Conservation (phyloP, 805 yeast species). For the Kurtzmaniella fragi region DNA sequence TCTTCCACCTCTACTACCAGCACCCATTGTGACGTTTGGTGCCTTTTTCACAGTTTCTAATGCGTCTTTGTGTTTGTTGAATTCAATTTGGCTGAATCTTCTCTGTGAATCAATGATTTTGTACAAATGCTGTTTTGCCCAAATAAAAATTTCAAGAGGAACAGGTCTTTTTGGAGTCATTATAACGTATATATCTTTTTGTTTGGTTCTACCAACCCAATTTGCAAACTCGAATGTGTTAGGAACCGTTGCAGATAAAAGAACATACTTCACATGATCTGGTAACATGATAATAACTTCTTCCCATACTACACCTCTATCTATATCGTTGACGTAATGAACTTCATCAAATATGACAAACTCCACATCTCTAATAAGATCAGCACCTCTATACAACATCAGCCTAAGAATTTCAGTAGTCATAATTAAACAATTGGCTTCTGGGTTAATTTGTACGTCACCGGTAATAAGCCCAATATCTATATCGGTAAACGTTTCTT, state of each 20-base stretch:
- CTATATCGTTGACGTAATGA: slow-evolving; percentile 94
- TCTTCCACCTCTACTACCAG: slow-evolving; percentile 36
- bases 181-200: slow-evolving; percentile 91
- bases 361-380: slow-evolving; percentile 92
- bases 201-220: slow-evolving; percentile 98
- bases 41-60: slow-evolving; percentile 41
- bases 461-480: slow-evolving; percentile 96
- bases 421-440: slow-evolving; percentile 94
- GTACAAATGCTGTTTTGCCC: slow-evolving; percentile 72
- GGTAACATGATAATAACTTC: slow-evolving; percentile 98
- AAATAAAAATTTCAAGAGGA: slow-evolving; percentile 80
- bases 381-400: slow-evolving; percentile 96
- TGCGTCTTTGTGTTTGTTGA: slow-evolving; percentile 52
- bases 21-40: slow-evolving; percentile 32
- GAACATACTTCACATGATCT: slow-evolving; percentile 87
- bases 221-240: slow-evolving; percentile 96
- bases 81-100: slow-evolving; percentile 61
- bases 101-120: slow-evolving; percentile 75
- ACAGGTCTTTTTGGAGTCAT: slow-evolving; percentile 97
- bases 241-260: slow-evolving; percentile 97
- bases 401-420: slow-evolving; percentile 94
- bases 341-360: slow-evolving; percentile 98
- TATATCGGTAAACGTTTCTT: slow-evolving; percentile 67
- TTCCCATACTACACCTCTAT: slow-evolving; percentile 99
- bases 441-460: slow-evolving; percentile 96